phyloP scores from a whole-genome alignment of 306 rosid genomes.

The Sindora glabra region DNA sequence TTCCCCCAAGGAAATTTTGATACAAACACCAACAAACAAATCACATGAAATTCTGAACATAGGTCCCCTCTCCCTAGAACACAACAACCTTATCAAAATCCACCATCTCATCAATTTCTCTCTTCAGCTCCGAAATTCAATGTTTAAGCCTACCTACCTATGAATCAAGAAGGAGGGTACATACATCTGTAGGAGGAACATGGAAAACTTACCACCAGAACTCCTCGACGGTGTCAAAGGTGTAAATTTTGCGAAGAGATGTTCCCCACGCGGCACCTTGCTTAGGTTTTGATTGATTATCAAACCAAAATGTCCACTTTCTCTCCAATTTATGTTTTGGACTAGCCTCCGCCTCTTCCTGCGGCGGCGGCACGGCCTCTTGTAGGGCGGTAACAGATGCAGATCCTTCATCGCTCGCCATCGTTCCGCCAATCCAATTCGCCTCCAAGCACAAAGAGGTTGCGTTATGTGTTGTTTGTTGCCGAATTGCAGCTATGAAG shows the following conservation, averaged over 20 bases:
- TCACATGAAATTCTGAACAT: neutral
- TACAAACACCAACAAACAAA: neutral
- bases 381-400: slow-evolving; percentile 2
- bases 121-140: too few species aligned
- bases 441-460: too few species aligned
- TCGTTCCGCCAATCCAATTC: too few species aligned
- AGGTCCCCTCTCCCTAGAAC: neutral
- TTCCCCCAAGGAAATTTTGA: neutral
- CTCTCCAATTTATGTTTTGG: slow-evolving; percentile 61
- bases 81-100: slow-evolving; percentile 23
- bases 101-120: neutral
- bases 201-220: slow-evolving; percentile 63
- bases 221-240: slow-evolving; percentile 87
- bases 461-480: too few species aligned
- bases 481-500: too few species aligned
- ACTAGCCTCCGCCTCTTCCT: neutral
- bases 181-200: neutral
- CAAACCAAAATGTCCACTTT: slow-evolving; percentile 95
- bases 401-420: slow-evolving; percentile 55
- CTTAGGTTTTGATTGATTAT: slow-evolving; percentile 74
- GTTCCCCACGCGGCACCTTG: slow-evolving; percentile 94
- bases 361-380: neutral
- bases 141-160: too few species aligned
- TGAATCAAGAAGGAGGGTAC: neutral
- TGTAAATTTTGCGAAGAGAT: slow-evolving; percentile 61